Base-by-base conservation (phyloP, 345 rosid genomes). In the Clarkia xantiana region DNA sequence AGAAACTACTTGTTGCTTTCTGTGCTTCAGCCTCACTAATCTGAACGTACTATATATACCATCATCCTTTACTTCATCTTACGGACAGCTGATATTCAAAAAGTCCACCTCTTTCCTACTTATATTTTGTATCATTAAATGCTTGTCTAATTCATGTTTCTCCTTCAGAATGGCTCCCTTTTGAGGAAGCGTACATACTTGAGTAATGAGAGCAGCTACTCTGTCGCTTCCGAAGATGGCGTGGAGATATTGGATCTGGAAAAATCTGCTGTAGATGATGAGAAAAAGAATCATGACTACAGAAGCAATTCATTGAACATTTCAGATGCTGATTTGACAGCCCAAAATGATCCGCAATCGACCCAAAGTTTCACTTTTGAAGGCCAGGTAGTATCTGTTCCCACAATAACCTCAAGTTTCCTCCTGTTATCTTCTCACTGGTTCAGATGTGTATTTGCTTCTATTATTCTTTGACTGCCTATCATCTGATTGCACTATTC, bases 161-260 rank as follows among this genome's bases (percentile, higher is more conserved):
- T 65, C 42, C 62, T 58, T 61, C 81, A 91, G 96, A 91, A 81
- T 67, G 93, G 93, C 51, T 76, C 66, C 22, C 85, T 86, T 67
- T 72, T 91, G 82, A 76, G 79, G 67, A 84, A 80, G 69, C 74
- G 77, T 69, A 71, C 76, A 25, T 84, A 86, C 79, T 75, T 91
- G 85, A 77, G 94, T 64, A 86, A 75, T 49, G 94, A 80, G 57
- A 86, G 98, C 77, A 84, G 94, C 75, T 91, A 82, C 68, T 72
- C 95, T 20, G 68, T 87, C 48, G 75, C 84, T 41, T 46, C 56
- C 29, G 96, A 86, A 59, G 98, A 91, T 75, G 85, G 89, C 55
- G 98, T 91, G 55, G 75, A 84, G 45, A 70, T 91, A 51, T 68
- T 71, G 42, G 64, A 80, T 70, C 61, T 71, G 49, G 93, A 86